These are phyloP conservation scores for Xylariales sp. DNA, from an alignment of 2,329 filamentous ascomycete species.

Conservation along the genomic window DNA sequence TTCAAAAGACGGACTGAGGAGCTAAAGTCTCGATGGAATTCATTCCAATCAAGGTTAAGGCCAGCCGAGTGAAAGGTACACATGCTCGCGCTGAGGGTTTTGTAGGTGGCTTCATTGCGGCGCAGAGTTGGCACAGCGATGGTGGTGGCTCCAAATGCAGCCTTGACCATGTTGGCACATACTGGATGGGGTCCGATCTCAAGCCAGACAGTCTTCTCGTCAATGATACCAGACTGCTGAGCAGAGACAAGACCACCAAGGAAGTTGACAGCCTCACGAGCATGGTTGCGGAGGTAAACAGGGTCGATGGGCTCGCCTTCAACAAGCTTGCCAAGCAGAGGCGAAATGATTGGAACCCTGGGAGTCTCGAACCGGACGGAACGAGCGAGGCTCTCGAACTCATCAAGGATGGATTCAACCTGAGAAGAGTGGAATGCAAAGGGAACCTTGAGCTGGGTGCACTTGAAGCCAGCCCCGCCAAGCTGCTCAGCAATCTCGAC, in stretches of 20 bases:
- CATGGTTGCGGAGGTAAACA: slow-evolving; percentile 59
- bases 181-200: slow-evolving; percentile 73
- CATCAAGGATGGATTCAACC: slow-evolving; percentile 57
- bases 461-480: slow-evolving; percentile 50
- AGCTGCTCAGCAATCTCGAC: slow-evolving; percentile 35
- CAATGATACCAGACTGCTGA: slow-evolving; percentile 52
- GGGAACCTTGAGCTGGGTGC: slow-evolving; percentile 58
- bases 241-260: slow-evolving; percentile 56
- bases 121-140: slow-evolving; percentile 57
- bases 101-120: slow-evolving; percentile 59
- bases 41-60: slow-evolving; percentile 59
- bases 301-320: slow-evolving; percentile 53
- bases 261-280: slow-evolving; percentile 67
- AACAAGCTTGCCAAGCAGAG: slow-evolving; percentile 58
- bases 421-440: slow-evolving; percentile 65
- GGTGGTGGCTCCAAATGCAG: slow-evolving; percentile 50
- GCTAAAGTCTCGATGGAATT: slow-evolving; percentile 61
- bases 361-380: slow-evolving; percentile 52
- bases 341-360: slow-evolving; percentile 60
- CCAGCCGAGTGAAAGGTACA: slow-evolving; percentile 53
- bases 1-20: slow-evolving; percentile 53
- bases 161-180: slow-evolving; percentile 63
- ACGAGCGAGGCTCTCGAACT: slow-evolving; percentile 51
- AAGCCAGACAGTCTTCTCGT: slow-evolving; percentile 65
- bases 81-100: slow-evolving; percentile 55